Evolutionary conservation across 1,139 yeast genomes (phyloP).

Genomic region (Pichia sp.): DNA sequence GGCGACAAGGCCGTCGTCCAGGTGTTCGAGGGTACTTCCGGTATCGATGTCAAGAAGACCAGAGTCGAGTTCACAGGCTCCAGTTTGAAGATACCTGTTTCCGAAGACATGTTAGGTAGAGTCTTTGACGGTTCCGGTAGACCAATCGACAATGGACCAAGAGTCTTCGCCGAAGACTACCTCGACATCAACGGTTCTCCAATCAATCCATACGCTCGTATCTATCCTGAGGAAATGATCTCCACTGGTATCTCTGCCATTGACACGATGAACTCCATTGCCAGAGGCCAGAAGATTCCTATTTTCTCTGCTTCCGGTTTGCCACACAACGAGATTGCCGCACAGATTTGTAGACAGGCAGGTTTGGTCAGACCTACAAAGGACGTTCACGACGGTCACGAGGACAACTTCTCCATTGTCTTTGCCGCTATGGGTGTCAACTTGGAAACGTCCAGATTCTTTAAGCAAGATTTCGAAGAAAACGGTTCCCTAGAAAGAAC

Average conservation of each 20-base stretch:
- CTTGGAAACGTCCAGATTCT: constrained; percentile 85
- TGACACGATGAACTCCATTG: constrained; percentile 98
- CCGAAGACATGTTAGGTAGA: constrained; percentile 97
- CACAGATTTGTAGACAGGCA: constrained; percentile 99
- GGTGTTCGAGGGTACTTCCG: constrained; percentile 97
- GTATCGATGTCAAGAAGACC: constrained; percentile 96
- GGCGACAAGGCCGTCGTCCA: constrained; percentile 97
- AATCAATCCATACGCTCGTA: constrained; percentile 95
- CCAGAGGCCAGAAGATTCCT: constrained; percentile 99
- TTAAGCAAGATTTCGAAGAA: constrained; percentile 99
- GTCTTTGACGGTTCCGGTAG: constrained; percentile 98
- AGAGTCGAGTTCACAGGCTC: constrained; percentile 96
- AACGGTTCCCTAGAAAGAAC: constrained; percentile 98
- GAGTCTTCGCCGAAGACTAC: constrained; percentile 96
- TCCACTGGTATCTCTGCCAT: constrained; percentile 98
- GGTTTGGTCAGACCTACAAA: constrained; percentile 98
- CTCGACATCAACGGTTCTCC: constrained; percentile 98
- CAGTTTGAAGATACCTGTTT: constrained; percentile 86
- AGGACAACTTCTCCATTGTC: constrained; percentile 97
- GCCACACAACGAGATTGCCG: constrained; percentile 99
- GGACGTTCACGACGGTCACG: constrained; percentile 99
- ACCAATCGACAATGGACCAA: constrained; percentile 97
- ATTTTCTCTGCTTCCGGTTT: constrained; percentile 98
- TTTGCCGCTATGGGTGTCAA: constrained; percentile 99
- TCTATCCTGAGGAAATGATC: constrained; percentile 99